Conservation (phyloP, 1,139 yeast species). For the Ashbya aceris region DNA sequence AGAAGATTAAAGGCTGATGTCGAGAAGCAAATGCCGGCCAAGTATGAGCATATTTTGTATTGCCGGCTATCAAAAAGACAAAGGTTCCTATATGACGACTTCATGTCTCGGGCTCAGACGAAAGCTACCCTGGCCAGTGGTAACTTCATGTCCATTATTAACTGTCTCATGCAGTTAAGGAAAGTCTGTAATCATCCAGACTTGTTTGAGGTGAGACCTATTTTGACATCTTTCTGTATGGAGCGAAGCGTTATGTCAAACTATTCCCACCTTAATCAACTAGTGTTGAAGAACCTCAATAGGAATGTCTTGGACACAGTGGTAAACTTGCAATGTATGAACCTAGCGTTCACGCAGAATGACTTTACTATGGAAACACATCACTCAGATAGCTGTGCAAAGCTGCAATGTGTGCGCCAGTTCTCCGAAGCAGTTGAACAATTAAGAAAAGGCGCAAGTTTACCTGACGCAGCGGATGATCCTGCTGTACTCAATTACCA, state of each 20-base stretch:
- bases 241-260: slow-evolving; percentile 50
- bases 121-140: slow-evolving; percentile 91
- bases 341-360: slow-evolving; percentile 46
- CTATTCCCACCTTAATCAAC: slow-evolving; percentile 38
- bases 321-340: slow-evolving; percentile 50
- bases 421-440: slow-evolving; percentile 38
- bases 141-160: slow-evolving; percentile 86
- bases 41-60: slow-evolving; percentile 87
- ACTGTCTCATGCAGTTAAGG: slow-evolving; percentile 94
- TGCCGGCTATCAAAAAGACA: slow-evolving; percentile 92
- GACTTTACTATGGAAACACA: slow-evolving; percentile 40
- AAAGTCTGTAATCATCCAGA: slow-evolving; percentile 98
- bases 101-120: slow-evolving; percentile 94
- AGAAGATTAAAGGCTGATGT: slow-evolving; percentile 94
- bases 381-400: slow-evolving; percentile 39
- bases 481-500: slow-evolving; percentile 16
- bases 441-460: slow-evolving; percentile 27
- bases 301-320: slow-evolving; percentile 23
- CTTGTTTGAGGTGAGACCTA: slow-evolving; percentile 90
- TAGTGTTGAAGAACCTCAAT: slow-evolving; percentile 36
- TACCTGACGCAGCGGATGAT: slow-evolving; percentile 27
- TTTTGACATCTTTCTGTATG: slow-evolving; percentile 80
- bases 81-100: slow-evolving; percentile 86
- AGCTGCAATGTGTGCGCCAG: slow-evolving; percentile 40
- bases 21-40: slow-evolving; percentile 98